A percentile compares a stretch with the other conserved stretches of the same genome.
These are phyloP conservation scores for Stemphylium vesicarium DNA, from an alignment of 2,329 filamentous ascomycete species.

Conservation along the genomic window DNA sequence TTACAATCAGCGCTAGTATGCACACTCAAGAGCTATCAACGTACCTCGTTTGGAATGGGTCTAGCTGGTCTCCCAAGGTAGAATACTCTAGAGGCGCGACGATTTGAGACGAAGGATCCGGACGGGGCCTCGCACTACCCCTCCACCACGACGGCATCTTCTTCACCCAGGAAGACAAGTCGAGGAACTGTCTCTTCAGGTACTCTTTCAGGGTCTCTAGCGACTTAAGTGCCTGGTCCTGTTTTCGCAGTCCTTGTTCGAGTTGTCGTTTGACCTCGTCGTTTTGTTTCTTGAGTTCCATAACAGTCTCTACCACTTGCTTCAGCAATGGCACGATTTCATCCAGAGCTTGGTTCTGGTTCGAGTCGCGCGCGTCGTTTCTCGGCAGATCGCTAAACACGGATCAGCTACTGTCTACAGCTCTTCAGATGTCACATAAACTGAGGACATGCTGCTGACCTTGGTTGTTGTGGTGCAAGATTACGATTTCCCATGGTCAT, in stretches of 20 bases:
- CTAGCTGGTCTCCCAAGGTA: too few relatives aligned
- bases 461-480: not conserved
- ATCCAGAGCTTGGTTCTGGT: not conserved
- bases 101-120: too few relatives aligned
- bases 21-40: too few relatives aligned
- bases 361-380: not conserved
- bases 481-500: not conserved
- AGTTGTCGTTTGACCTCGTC: not conserved
- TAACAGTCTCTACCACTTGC: not conserved
- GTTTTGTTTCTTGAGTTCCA: not conserved
- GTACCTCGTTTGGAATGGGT: too few relatives aligned
- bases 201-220: too few relatives aligned
- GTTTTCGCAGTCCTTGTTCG: not conserved
- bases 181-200: too few relatives aligned
- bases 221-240: too few relatives aligned
- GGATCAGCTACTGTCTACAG: not conserved
- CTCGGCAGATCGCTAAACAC: not conserved
- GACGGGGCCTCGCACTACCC: too few relatives aligned
- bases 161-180: too few relatives aligned
- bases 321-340: not conserved
- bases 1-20: too few relatives aligned
- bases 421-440: not conserved
- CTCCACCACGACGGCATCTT: too few relatives aligned
- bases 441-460: not conserved
- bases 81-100: too few relatives aligned